Base-by-base conservation (phyloP, 1,139 yeast species). In the Magnusiomyces suaveolens region DNA sequence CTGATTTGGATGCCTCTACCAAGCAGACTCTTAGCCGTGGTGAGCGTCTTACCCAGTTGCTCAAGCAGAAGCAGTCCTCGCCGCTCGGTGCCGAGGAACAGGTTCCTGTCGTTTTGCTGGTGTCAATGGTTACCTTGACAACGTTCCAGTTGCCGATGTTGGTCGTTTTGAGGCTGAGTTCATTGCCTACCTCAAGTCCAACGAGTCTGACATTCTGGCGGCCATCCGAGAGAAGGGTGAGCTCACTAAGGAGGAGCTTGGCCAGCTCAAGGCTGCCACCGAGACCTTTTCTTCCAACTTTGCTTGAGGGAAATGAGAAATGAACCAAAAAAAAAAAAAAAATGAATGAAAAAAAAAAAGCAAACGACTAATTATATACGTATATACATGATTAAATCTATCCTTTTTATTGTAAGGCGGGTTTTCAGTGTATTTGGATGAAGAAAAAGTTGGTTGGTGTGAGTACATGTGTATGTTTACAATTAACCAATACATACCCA, bases 1-100 rank as follows among this genome's bases (percentile, higher is more conserved):
- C 99, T 69, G 99, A 94, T 79, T 85, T 94, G 78, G 99, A 94
- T 79, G 97, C 99, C 70, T 88, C 97, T 60, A 94, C 99, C 78
- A 92, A 92, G 83, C 97, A 89, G 81, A 94, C 98, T 72, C 85
- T 94, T 77, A 80, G 81, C 71, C 92, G 99, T 86, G 99, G 99
- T 89, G 98, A 94, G 84, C 94, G 98, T 84, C 87, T 94, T 75
- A 92, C 98, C 70, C 98, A 90, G 82, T 80, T 94, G 76, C 85
- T 94, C 77, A 90, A 90, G 80, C 99, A 94, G 83, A 87, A 83
- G 78, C 98, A 94, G 82, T 87, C 84, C 82, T 72, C 85, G 70
- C 99, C 99, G 75, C 79, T 90, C 75, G 84, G 97, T 74, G 95
- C 97, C 71, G 97, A 92, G 79, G 96, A 90, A 80, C 96, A 89